Evolutionary conservation across 352 stramenopile species (phyloP).

Genomic region (Globisporangium cederbergense): DNA sequence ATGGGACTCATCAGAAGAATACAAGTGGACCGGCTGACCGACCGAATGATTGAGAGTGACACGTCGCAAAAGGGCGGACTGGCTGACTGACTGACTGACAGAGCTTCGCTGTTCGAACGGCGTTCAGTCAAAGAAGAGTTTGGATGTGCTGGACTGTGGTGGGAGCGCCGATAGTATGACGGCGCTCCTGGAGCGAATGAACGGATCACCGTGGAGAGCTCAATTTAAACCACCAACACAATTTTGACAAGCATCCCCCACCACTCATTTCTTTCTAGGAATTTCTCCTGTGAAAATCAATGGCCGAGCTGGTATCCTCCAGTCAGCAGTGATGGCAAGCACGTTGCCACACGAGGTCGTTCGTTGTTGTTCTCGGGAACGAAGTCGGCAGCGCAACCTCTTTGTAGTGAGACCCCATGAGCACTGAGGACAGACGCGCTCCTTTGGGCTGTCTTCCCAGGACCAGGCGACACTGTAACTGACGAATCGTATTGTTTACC

Average conservation of each 20-base stretch:
- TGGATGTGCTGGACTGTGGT: background rate
- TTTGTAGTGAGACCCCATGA: no score
- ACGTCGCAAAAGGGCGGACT: background rate
- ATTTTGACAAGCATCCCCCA: background rate
- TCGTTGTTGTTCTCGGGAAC: no score
- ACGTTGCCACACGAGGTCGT: no score
- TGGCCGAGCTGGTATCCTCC: background rate
- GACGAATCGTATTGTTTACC: no score
- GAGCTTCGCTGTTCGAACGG: background rate
- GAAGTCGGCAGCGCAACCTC: no score
- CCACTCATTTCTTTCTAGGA: background rate
- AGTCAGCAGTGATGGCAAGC: no score
- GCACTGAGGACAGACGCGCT: no score
- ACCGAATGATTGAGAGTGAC: background rate
- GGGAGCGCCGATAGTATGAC: background rate
- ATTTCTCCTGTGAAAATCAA: background rate
- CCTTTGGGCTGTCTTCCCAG: no score
- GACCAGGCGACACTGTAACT: no score
- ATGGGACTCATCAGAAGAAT: conserved; percentile 15
- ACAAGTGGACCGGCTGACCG: background rate
- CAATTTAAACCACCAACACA: background rate
- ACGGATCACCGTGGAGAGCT: background rate
- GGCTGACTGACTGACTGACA: background rate
- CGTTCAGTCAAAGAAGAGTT: background rate
- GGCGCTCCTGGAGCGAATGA: background rate